phyloP scores from a whole-genome alignment of 2,329 filamentous ascomycete genomes.

The Sporothrix variecibatus region DNA sequence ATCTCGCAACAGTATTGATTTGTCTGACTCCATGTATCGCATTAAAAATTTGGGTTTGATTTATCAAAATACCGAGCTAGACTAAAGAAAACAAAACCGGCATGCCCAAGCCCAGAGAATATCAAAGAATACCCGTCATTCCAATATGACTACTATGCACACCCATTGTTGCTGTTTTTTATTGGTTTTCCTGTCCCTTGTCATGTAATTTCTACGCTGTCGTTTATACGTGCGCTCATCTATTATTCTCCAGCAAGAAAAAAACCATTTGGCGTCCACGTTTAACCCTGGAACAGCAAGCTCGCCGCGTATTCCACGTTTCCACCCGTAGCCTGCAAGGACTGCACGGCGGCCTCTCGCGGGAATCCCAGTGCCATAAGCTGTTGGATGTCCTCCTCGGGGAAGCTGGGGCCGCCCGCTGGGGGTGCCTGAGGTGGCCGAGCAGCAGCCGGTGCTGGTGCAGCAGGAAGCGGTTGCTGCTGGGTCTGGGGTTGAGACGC shows the following conservation, averaged over 20 bases:
- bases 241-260: too few relatives aligned
- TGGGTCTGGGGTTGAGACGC: not conserved
- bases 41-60: not conserved
- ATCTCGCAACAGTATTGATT: too few relatives aligned
- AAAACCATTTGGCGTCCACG: not conserved
- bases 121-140: not conserved
- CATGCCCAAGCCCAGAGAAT: not conserved
- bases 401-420: slow-evolving; percentile 43
- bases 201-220: not conserved
- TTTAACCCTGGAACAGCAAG: slow-evolving; percentile 62
- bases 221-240: not conserved
- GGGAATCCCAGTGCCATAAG: slow-evolving; percentile 78
- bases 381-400: slow-evolving; percentile 70
- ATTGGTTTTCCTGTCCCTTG: not conserved
- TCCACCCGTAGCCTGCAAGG: slow-evolving; percentile 78
- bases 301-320: slow-evolving; percentile 88
- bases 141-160: not conserved
- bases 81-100: not conserved
- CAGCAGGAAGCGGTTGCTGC: slow-evolving; percentile 21
- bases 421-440: slow-evolving; percentile 30
- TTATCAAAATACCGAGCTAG: not conserved
- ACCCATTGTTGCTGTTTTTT: not conserved
- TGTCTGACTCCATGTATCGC: too few relatives aligned
- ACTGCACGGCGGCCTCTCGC: slow-evolving; percentile 73
- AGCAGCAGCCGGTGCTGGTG: slow-evolving; percentile 32